These are phyloP conservation scores for Macadamia tetraphylla DNA, from an alignment of 164 flowering plant species.

Conservation along the genomic window DNA sequence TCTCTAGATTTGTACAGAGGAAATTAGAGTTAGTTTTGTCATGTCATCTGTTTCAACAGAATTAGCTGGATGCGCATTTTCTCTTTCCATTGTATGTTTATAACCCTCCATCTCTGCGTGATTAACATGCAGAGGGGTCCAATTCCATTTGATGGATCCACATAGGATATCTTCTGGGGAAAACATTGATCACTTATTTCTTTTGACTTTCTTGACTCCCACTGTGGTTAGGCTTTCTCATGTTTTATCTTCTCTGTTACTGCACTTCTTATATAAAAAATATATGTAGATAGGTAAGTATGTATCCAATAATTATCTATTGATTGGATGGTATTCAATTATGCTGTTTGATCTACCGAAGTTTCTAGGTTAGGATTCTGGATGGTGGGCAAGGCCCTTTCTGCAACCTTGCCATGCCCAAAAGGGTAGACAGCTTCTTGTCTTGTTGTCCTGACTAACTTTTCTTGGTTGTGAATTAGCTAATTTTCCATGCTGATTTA, in stretches of 20 bases:
- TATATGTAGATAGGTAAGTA: background rate
- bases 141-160: too few species aligned
- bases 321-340: background rate
- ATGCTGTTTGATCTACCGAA: background rate
- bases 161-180: too few species aligned
- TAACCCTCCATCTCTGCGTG: too few species aligned
- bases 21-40: background rate
- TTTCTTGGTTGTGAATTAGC: background rate
- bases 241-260: background rate
- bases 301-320: background rate
- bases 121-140: too few species aligned
- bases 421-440: background rate
- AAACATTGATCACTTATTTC: background rate
- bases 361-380: too few species aligned
- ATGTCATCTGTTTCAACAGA: background rate
- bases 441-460: background rate
- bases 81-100: background rate
- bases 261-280: too few species aligned
- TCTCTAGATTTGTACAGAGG: constrained; percentile 9
- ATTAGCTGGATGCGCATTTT: too few species aligned
- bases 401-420: background rate
- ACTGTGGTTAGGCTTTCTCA: background rate
- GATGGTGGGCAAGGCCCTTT: too few species aligned
- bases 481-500: background rate
- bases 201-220: background rate